Evolutionary conservation across 768 basidiomycete species (phyloP), one percentile per base, ranked within the genome.

Genomic region (Tulasnella sp.): DNA sequence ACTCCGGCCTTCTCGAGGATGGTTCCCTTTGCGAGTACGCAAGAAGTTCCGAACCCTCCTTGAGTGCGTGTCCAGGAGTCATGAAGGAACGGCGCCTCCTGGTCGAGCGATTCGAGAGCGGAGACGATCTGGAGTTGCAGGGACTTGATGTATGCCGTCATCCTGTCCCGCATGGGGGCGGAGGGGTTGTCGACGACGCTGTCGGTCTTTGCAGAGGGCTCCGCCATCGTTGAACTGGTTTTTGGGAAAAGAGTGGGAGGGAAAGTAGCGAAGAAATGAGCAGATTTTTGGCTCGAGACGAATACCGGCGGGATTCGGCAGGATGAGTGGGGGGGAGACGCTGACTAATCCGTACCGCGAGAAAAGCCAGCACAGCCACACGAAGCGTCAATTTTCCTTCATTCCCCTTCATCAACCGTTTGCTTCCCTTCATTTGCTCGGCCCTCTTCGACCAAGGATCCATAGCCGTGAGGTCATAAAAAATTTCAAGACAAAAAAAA

Each of bases 1-100:
- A 98, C 94, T 1, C 98, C 97, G 4, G 93, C 97, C 84, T 99
- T 99, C 84, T 99, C 97, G 81, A 98, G 90, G 37, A 93, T 86
- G 0, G 91, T 86, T n/a, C 76, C 78, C 23, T 57, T 71, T 9
- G 76, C 55, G 73, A 79, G 29, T 13, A 77, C 70, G 67, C 81
- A 72, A n/a, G 83, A 79, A 55, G 81, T 82, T 44, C 83, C 82
- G 29, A 82, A 81, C 46, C 83, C 83, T 26, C 82, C 81, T 75
- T 84, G 82, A 37, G 85, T 83, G 85, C 72, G 90, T 80, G 81
- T 92, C 92, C 79, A 90, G 39, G 89, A 87, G 83, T 96, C 95
- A 67, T 91, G 91, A 81, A 92, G 90, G 88, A 97, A 97, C 26
- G 85, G 84, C 0, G 90, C 88, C 1, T 91, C 87, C 35, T 84